These are phyloP conservation scores for Saussurea involucrata DNA, from an alignment of 129 eudicot species.

Conservation along the genomic window DNA sequence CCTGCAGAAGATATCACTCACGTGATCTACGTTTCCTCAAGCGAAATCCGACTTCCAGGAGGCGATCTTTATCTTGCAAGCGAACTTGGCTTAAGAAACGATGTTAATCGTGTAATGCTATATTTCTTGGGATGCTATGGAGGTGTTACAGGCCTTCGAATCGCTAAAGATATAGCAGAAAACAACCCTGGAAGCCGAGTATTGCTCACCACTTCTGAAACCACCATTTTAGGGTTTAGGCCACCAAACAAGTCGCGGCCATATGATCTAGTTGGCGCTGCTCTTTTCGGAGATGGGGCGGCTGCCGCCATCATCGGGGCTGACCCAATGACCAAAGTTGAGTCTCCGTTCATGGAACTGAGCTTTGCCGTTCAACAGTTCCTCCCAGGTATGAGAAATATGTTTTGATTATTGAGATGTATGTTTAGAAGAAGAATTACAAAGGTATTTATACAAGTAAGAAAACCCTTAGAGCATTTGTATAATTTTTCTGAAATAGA, in stretches of 20 bases:
- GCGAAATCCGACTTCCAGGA: slow-evolving; percentile 83
- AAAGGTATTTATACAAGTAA: too few relatives aligned
- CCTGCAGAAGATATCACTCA: slow-evolving; percentile 66
- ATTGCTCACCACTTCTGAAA: slow-evolving; percentile 73
- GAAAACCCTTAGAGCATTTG: too few relatives aligned
- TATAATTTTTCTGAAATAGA: too few relatives aligned
- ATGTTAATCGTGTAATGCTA: slow-evolving; percentile 88
- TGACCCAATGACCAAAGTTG: slow-evolving; percentile 39
- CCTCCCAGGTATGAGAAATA: too few relatives aligned
- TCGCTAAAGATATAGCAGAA: slow-evolving; percentile 91
- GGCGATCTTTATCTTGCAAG: slow-evolving; percentile 80
- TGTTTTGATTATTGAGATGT: too few relatives aligned
- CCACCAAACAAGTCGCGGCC: slow-evolving; percentile 83
- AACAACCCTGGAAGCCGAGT: slow-evolving; percentile 93
- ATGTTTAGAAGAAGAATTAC: too few relatives aligned
- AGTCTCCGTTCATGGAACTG: slow-evolving; percentile 76
- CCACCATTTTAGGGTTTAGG: slow-evolving; percentile 85
- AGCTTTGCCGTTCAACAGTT: slow-evolving; percentile 73
- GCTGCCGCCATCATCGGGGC: slow-evolving; percentile 78
- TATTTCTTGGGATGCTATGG: slow-evolving; percentile 93
- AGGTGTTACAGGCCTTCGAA: slow-evolving; percentile 83
- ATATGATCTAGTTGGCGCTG: slow-evolving; percentile 90
- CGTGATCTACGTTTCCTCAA: slow-evolving; percentile 81
- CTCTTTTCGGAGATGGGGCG: slow-evolving; percentile 86
- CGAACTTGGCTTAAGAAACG: slow-evolving; percentile 65